Evolutionary conservation across 139 green algal species (phyloP).

Genomic region (Tetratostichococcus sp.): DNA sequence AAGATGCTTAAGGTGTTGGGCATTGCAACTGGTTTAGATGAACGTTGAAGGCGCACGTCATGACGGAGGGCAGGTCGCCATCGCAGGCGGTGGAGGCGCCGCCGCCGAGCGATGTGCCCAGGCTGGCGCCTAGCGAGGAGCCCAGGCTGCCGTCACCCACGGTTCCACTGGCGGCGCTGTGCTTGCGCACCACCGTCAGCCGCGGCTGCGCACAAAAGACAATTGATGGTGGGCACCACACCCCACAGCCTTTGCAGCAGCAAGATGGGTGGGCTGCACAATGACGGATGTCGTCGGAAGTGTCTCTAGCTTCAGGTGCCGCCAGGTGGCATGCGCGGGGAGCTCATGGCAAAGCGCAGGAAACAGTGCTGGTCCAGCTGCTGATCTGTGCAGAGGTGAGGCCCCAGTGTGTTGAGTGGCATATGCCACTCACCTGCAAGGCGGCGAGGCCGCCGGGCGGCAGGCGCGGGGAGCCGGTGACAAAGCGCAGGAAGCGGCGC

Average conservation of each 20-base stretch:
- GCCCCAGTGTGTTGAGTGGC: too few relatives aligned
- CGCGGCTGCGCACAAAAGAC: slow-evolving; percentile 7
- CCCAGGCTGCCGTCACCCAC: slow-evolving; percentile 9
- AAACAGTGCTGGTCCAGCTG: too few relatives aligned
- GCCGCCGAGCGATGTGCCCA: background rate
- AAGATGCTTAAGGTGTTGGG: too few relatives aligned
- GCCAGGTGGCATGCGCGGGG: too few relatives aligned
- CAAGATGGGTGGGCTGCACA: too few relatives aligned
- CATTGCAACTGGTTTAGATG: too few relatives aligned
- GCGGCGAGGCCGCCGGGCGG: slow-evolving; percentile 85
- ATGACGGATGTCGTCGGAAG: too few relatives aligned
- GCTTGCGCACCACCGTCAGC: slow-evolving; percentile 97
- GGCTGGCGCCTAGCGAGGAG: background rate
- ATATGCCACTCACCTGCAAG: slow-evolving; percentile 54
- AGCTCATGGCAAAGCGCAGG: too few relatives aligned
- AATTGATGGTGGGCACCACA: too few relatives aligned
- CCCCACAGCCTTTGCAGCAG: too few relatives aligned
- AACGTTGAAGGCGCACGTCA: slow-evolving; percentile 75
- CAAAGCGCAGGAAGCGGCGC: slow-evolving; percentile 92
- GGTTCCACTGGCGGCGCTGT: slow-evolving; percentile 15
- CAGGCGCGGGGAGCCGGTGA: slow-evolving; percentile 90
- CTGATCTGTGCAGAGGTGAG: too few relatives aligned
- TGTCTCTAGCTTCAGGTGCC: too few relatives aligned
- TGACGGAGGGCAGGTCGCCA: slow-evolving; percentile 91
- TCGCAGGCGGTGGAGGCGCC: slow-evolving; percentile 42